Percentiles rank a stretch among this genome's conserved stretches.
Evolutionary conservation across 768 basidiomycete genomes (phyloP).

Genomic region (Boletus rex-veris): DNA sequence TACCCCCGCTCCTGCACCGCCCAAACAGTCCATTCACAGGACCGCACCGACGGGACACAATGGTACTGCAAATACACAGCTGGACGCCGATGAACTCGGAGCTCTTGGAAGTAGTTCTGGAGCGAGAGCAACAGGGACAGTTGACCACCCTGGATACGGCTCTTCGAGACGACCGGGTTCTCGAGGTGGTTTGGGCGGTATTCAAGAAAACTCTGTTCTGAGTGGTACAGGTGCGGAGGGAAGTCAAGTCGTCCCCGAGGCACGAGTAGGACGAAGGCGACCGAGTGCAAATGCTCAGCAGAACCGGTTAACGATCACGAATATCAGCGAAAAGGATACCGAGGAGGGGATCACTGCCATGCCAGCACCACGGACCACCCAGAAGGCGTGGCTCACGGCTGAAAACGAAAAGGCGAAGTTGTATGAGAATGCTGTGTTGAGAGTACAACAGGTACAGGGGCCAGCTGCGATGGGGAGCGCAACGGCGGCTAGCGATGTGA

Average conservation of each 20-base stretch:
- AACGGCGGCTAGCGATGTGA: slow-evolving; percentile 26
- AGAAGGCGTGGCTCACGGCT: slow-evolving; percentile 30
- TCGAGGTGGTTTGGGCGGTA: slow-evolving; percentile 20
- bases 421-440: slow-evolving; percentile 39
- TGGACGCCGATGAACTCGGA: slow-evolving; percentile 23
- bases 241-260: not conserved
- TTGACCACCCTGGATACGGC: slow-evolving; percentile 30
- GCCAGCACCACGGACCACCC: slow-evolving; percentile 23
- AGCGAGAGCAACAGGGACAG: slow-evolving; percentile 13
- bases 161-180: slow-evolving; percentile 12
- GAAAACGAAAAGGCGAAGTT: slow-evolving; percentile 44
- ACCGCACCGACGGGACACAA: slow-evolving; percentile 28
- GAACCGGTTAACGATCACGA: slow-evolving; percentile 42
- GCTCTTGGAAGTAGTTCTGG: slow-evolving; percentile 11
- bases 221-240: slow-evolving; percentile 4
- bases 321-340: slow-evolving; percentile 40
- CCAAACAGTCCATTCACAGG: slow-evolving; percentile 25
- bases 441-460: slow-evolving; percentile 39
- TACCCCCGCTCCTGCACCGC: slow-evolving; percentile 6
- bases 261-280: slow-evolving; percentile 30
- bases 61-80: slow-evolving; percentile 9
- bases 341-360: slow-evolving; percentile 25
- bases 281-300: slow-evolving; percentile 27
- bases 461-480: slow-evolving; percentile 25
- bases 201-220: slow-evolving; percentile 20